Evolutionary conservation across 441 rosid species (phyloP).

Genomic region (Pelargonium australe): DNA sequence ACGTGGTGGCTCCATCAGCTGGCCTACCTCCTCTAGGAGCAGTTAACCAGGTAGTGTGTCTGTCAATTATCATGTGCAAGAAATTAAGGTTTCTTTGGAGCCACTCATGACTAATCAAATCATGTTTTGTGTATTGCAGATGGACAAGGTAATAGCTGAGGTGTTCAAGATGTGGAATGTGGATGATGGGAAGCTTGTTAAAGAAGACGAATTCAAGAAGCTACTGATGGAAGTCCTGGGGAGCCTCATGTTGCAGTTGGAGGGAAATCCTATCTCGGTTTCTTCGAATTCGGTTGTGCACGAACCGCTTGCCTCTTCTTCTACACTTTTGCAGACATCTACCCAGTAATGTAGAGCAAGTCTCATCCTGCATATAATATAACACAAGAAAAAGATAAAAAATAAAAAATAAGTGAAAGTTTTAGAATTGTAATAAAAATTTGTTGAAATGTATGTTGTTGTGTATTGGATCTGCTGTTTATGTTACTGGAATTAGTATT

Average conservation of each 20-base stretch:
- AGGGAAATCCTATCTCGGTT: constrained; percentile 57
- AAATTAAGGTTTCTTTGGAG: too few relatives aligned
- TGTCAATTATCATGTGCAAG: neutral
- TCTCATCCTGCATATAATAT: neutral
- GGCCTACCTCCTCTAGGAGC: constrained; percentile 81
- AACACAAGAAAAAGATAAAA: neutral
- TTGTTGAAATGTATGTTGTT: neutral
- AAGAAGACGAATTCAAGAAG: constrained; percentile 86
- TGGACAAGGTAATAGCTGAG: constrained; percentile 51
- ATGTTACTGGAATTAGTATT: neutral
- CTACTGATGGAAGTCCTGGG: constrained; percentile 58
- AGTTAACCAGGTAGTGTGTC: constrained; percentile 49
- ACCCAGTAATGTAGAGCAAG: constrained; percentile 13
- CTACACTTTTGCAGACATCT: constrained; percentile 46
- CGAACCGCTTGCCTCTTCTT: constrained; percentile 63
- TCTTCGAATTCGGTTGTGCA: constrained; percentile 85
- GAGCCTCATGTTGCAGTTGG: constrained; percentile 77
- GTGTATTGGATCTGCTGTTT: neutral
- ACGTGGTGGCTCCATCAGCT: constrained; percentile 62
- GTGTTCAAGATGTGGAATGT: constrained; percentile 51
- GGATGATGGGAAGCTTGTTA: constrained; percentile 69
- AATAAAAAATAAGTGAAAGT: too few relatives aligned
- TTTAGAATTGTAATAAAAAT: neutral
- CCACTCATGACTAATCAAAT: too few relatives aligned
- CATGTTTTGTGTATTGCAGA: constrained; percentile 29